A percentile compares a stretch with the other conserved stretches of the same genome.
Evolutionary conservation across 768 basidiomycete genomes (phyloP).

Genomic region (Boletus tylopilopsis): DNA sequence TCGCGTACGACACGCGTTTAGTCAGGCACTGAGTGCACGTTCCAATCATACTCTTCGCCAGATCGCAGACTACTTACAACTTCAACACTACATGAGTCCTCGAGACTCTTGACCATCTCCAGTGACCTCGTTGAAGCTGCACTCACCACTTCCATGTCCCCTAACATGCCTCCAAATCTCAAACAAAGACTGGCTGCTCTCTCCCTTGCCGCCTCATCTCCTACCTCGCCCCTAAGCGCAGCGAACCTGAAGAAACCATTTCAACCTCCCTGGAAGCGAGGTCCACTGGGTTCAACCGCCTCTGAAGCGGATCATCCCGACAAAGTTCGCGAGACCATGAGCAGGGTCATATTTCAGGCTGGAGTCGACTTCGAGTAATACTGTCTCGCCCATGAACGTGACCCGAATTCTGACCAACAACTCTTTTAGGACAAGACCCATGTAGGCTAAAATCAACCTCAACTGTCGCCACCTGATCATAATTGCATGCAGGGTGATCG

Average conservation of each 20-base stretch:
- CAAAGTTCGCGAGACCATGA: constrained; percentile 61
- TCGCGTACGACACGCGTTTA: neutral
- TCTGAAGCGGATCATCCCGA: constrained; percentile 33
- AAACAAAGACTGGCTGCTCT: constrained; percentile 68
- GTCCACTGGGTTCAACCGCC: constrained; percentile 23
- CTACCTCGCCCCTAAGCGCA: constrained; percentile 33
- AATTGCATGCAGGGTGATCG: constrained; percentile 59
- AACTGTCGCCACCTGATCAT: constrained; percentile 5
- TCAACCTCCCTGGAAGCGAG: constrained; percentile 52
- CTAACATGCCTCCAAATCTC: constrained; percentile 39
- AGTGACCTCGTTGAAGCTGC: neutral
- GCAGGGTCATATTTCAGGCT: constrained; percentile 78
- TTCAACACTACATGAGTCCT: constrained; percentile 14
- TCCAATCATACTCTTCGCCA: constrained; percentile 2
- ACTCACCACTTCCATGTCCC: neutral
- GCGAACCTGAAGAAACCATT: constrained; percentile 37
- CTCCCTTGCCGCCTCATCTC: constrained; percentile 50
- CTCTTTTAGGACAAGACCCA: constrained; percentile 68
- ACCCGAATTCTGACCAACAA: constrained; percentile 9
- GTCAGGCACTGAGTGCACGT: constrained; percentile 7
- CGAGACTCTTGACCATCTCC: neutral
- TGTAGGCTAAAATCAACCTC: constrained; percentile 46
- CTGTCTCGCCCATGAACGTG: constrained; percentile 27
- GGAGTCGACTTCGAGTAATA: constrained; percentile 89
- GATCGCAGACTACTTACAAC: constrained; percentile 1